A percentile compares a stretch with the other conserved stretches of the same genome.
phyloP scores from a whole-genome alignment of 2,329 filamentous ascomycete species.

The Pseudogymnoascus sp. region DNA sequence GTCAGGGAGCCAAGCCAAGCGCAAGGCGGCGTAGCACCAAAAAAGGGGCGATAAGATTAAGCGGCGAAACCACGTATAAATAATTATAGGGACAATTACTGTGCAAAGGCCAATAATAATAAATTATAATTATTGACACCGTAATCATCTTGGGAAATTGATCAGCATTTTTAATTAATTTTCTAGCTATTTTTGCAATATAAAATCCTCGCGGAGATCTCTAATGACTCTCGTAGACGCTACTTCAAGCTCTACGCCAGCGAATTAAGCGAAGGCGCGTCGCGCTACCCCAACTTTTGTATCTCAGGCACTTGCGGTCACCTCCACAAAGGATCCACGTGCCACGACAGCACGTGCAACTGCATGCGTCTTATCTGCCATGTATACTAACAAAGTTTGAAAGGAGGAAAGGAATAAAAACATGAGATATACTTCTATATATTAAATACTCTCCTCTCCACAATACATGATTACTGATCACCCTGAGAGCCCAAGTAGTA shows the following conservation, averaged over 20 bases:
- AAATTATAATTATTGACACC: background rate
- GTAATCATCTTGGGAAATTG: background rate
- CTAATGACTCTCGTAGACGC: background rate
- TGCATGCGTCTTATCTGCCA: background rate
- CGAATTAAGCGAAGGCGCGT: background rate
- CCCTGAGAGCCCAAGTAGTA: background rate
- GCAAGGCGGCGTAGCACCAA: background rate
- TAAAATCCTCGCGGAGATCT: background rate
- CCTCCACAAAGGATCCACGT: background rate
- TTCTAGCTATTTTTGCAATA: background rate
- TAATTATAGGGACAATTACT: background rate
- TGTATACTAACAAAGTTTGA: background rate
- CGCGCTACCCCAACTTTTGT: conserved; percentile 1
- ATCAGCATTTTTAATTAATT: background rate
- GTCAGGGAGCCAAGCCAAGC: background rate
- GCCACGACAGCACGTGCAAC: background rate
- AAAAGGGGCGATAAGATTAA: conserved; percentile 6
- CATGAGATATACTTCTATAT: background rate
- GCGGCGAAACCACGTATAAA: background rate
- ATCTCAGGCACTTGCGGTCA: background rate
- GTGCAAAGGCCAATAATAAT: no score
- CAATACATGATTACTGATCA: background rate
- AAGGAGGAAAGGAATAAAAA: background rate
- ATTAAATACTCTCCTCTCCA: background rate
- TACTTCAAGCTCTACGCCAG: background rate